Conservation (phyloP, 2,329 filamentous ascomycete genomes). For the Esteya vermicola region DNA sequence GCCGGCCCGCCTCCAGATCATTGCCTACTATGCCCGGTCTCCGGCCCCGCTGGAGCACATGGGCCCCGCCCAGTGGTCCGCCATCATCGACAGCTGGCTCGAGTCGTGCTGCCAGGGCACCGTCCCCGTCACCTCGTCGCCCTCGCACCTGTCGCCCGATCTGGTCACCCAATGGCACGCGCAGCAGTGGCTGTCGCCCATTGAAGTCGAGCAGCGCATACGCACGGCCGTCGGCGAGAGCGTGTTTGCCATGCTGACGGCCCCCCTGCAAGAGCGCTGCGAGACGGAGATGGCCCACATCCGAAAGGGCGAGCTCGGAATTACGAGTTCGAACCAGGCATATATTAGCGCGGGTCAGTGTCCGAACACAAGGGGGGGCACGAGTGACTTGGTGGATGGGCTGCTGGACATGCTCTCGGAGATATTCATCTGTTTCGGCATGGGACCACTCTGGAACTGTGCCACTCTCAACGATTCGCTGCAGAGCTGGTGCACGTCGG, state of each 20-base stretch:
- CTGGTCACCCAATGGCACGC: neutral
- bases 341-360: too few relatives aligned
- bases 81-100: neutral
- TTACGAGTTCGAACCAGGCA: too few relatives aligned
- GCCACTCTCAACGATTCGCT: neutral
- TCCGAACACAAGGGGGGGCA: too few relatives aligned
- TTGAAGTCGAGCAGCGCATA: neutral
- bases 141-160: too few relatives aligned
- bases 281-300: too few relatives aligned
- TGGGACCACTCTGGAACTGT: neutral
- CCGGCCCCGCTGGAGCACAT: neutral
- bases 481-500: neutral
- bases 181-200: neutral
- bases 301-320: too few relatives aligned
- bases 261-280: neutral
- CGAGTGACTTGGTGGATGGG: neutral
- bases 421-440: neutral
- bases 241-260: neutral
- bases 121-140: neutral
- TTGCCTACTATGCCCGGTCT: neutral
- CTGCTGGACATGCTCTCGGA: neutral
- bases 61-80: neutral
- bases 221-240: neutral
- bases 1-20: neutral
- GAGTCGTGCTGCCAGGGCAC: neutral